phyloP scores from a whole-genome alignment of 192 early-diverging fungal species.

The Geranomyces michiganensis region DNA sequence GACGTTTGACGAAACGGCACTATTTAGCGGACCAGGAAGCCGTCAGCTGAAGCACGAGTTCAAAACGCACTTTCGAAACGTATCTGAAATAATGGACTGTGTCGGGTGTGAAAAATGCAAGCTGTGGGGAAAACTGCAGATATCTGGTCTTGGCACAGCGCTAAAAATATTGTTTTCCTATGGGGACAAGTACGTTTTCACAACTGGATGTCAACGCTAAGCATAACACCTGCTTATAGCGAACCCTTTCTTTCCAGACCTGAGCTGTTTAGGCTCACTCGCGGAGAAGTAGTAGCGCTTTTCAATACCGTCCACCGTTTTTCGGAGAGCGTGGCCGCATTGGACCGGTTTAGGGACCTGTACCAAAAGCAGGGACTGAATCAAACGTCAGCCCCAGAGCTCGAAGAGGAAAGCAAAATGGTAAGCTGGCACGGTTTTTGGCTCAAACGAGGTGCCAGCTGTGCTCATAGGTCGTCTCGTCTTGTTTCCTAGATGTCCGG shows the following conservation, averaged over 20 bases:
- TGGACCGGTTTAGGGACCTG: slow-evolving; percentile 71
- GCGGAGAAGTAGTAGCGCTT: slow-evolving; percentile 87
- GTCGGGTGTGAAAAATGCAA: slow-evolving; percentile 98
- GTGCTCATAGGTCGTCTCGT: too few relatives aligned
- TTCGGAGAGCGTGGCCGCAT: slow-evolving; percentile 79
- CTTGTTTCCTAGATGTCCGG: slow-evolving; percentile 8
- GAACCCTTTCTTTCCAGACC: slow-evolving; percentile 43
- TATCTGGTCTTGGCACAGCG: slow-evolving; percentile 88
- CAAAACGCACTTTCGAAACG: slow-evolving; percentile 91
- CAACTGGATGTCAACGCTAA: slow-evolving; percentile 1
- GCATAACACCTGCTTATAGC: not conserved
- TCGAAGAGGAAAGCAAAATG: slow-evolving; percentile 10
- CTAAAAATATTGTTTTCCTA: slow-evolving; percentile 95
- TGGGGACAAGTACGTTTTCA: slow-evolving; percentile 65
- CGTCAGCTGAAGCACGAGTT: slow-evolving; percentile 76
- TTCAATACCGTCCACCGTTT: slow-evolving; percentile 89
- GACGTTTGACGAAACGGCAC: slow-evolving; percentile 87
- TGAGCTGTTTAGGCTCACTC: slow-evolving; percentile 59
- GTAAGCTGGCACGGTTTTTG: too few relatives aligned
- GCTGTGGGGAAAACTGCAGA: slow-evolving; percentile 98
- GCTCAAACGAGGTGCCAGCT: too few relatives aligned
- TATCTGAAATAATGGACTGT: slow-evolving; percentile 98
- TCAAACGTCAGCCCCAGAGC: slow-evolving; percentile 9
- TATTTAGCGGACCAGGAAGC: slow-evolving; percentile 69
- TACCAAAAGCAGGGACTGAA: slow-evolving; percentile 29